Conservation (phyloP, 2,329 filamentous ascomycete species). For the Arthrinium phaeospermum region DNA sequence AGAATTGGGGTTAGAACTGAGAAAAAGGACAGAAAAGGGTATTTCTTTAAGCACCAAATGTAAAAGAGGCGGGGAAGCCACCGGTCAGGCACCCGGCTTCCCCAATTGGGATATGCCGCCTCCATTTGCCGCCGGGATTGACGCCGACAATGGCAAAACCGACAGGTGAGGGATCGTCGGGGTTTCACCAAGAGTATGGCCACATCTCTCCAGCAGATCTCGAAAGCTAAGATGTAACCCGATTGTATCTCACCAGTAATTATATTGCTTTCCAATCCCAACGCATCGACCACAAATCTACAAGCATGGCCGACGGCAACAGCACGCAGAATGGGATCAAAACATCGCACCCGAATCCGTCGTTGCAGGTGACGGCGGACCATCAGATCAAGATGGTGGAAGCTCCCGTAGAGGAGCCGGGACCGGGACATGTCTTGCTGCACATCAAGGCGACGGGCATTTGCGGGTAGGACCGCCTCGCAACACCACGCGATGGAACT, state of each 20-base stretch:
- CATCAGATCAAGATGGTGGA: constrained; percentile 62
- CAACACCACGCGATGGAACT: not conserved
- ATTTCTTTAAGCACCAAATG: not conserved
- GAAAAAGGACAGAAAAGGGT: not conserved
- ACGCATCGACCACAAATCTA: too few species aligned
- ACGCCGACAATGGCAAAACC: not conserved
- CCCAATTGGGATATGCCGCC: not conserved
- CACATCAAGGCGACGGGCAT: constrained; percentile 69
- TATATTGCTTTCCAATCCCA: too few species aligned
- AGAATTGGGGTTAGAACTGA: not conserved
- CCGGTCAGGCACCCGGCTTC: not conserved
- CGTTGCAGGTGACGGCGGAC: constrained; percentile 64
- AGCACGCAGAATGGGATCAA: not conserved
- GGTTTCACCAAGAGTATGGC: too few species aligned
- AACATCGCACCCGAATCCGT: constrained; percentile 50
- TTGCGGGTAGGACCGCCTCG: constrained; percentile 56
- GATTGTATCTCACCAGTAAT: too few species aligned
- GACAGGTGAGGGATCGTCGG: not conserved
- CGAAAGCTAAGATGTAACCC: too few species aligned
- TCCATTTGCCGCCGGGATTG: not conserved
- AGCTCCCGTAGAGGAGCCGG: constrained; percentile 61
- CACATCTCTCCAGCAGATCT: too few species aligned
- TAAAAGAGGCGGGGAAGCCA: not conserved
- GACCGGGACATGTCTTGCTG: constrained; percentile 60
- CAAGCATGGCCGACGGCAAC: not conserved